phyloP scores from a whole-genome alignment of 768 basidiomycete genomes.

The Brasilioporus rufonigricans region DNA sequence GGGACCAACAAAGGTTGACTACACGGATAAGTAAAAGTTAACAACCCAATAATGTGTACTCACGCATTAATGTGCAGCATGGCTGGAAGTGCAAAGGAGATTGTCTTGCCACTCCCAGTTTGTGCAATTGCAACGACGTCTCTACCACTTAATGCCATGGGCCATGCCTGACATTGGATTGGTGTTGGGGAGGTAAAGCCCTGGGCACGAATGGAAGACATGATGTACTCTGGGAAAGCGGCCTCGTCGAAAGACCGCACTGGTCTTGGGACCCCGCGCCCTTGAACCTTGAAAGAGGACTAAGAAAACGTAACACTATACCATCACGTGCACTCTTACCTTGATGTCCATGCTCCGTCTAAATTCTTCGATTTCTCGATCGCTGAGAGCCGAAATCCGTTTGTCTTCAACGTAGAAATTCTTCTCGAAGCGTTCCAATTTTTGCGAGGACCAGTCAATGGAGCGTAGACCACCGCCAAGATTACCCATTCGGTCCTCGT shows the following conservation, averaged over 20 bases:
- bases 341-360: slow-evolving; percentile 82
- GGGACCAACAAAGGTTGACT: slow-evolving; percentile 91
- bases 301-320: neutral
- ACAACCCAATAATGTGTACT: slow-evolving; percentile 27
- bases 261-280: slow-evolving; percentile 83
- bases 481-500: slow-evolving; percentile 69
- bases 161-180: slow-evolving; percentile 99
- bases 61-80: slow-evolving; percentile 99
- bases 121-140: slow-evolving; percentile 97
- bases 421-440: slow-evolving; percentile 89
- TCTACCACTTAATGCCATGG: slow-evolving; percentile 93
- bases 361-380: slow-evolving; percentile 89
- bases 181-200: slow-evolving; percentile 90
- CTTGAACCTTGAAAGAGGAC: slow-evolving; percentile 66
- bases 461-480: slow-evolving; percentile 79
- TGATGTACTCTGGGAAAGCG: slow-evolving; percentile 95
- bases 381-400: slow-evolving; percentile 70
- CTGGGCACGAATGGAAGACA: slow-evolving; percentile 90
- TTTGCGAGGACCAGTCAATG: slow-evolving; percentile 80
- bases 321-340: slow-evolving; percentile 37
- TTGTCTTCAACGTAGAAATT: slow-evolving; percentile 96
- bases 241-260: slow-evolving; percentile 91
- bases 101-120: slow-evolving; percentile 98
- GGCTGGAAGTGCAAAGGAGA: slow-evolving; percentile 96
- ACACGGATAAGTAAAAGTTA: slow-evolving; percentile 3